phyloP scores from a whole-genome alignment of 2,329 filamentous ascomycete genomes.

The Clarireedia monteithiana region DNA sequence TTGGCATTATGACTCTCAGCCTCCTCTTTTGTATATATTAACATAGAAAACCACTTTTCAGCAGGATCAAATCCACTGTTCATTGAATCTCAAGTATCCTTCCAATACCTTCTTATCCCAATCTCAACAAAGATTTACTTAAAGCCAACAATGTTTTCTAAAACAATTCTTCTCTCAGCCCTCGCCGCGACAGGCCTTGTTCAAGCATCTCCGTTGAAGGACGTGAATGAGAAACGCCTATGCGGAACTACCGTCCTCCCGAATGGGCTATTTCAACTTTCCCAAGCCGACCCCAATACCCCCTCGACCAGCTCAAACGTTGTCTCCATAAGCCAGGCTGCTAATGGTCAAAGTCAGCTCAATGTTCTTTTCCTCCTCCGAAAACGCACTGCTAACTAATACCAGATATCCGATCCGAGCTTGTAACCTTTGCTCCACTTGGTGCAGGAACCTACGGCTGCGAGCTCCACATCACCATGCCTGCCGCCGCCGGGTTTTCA shows the following conservation, averaged over 20 bases:
- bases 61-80: not conserved
- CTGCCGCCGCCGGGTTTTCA: not conserved
- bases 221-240: not conserved
- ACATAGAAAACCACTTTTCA: not conserved
- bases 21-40: too few relatives aligned
- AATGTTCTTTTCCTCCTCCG: too few relatives aligned
- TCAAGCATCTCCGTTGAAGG: not conserved
- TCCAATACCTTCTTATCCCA: not conserved
- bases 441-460: slow-evolving; percentile 3
- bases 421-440: not conserved
- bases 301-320: not conserved
- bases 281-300: not conserved
- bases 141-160: not conserved
- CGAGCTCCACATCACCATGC: not conserved
- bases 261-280: slow-evolving; percentile 5
- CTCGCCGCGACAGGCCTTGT: not conserved
- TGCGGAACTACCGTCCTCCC: not conserved
- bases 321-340: slow-evolving; percentile 1
- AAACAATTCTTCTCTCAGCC: not conserved
- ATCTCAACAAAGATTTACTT: not conserved
- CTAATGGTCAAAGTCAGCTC: not conserved
- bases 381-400: not conserved
- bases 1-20: too few relatives aligned
- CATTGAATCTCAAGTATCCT: not conserved
- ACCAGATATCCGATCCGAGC: not conserved